Base-by-base conservation (phyloP, 208 protist genomes). In the Trypanosoma scelopori region DNA sequence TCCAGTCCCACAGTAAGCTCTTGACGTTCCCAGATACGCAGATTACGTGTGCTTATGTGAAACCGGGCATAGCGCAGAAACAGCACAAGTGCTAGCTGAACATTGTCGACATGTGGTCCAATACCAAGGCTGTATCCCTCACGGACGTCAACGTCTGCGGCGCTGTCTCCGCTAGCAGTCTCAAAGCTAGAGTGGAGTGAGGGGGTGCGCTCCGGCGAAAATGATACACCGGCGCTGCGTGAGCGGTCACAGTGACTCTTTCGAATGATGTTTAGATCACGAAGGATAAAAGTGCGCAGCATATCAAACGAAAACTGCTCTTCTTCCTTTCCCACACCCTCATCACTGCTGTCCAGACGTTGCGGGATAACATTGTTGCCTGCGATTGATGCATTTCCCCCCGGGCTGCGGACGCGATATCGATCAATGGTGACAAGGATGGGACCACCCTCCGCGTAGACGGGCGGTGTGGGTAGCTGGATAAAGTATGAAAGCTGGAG, bases 221-320 rank as follows among this genome's bases (percentile, higher is more conserved):
- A 28, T 30, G 41, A 18, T 18, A 28, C 25, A 12, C 35, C 45
- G 3, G 28, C 49, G 41, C 15, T 32, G 30, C 41, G n/a, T 0
- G 45, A 28, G 39, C 27, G n/a, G 30, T 76, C 70, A 45, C 41
- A 56, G 30, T 77, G 27, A 20, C 55, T 62, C 27, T 76, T 58
- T 1, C 85, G 76, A 45, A 87, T 71, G 45, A 87, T 62, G 37
- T 79, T 80, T 49, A 92, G 50, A 64, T 87, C 81, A 22, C 83
- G 73, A 35, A 83, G 66, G 12, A 83, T 81, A 66, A 87, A 89
- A 48, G 71, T 76, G 12, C 85, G 81, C 42, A 92, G 53, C 15
- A 82, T n/a, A 37, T 85, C 75, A 16, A 90, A 74, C 0, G 78
- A 85, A 6, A 78, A 52, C 66, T 58, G 68, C 20, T 66, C 75